Evolutionary conservation across 2,329 filamentous ascomycete genomes (phyloP).

Genomic region (Penicillium palitans): DNA sequence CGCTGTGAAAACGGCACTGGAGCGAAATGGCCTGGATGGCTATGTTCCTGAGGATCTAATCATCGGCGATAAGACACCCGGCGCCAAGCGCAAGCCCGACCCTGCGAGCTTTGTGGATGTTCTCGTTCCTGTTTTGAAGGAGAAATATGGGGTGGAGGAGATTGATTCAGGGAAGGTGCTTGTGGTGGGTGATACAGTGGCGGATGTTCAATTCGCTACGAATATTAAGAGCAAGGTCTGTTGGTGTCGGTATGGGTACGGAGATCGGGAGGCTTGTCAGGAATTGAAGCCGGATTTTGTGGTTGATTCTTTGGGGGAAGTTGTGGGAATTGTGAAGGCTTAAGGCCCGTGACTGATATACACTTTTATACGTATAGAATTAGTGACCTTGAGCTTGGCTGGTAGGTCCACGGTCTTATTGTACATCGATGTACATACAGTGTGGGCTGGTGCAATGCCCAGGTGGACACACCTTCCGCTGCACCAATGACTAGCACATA

Average conservation of each 20-base stretch:
- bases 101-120: conserved; percentile 18
- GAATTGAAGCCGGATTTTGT: conserved; percentile 11
- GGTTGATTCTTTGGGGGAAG: conserved; percentile 12
- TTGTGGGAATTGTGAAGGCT: conserved; percentile 7
- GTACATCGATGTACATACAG: neutral
- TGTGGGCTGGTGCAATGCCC: neutral
- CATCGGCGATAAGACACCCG: conserved; percentile 19
- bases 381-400: neutral
- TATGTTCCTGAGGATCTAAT: conserved; percentile 16
- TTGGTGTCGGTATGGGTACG: conserved; percentile 22
- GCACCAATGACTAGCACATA: neutral
- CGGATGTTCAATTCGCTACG: conserved; percentile 17
- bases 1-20: conserved; percentile 19
- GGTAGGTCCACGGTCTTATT: neutral
- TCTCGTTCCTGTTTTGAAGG: conserved; percentile 16
- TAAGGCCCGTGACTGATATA: neutral
- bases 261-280: conserved; percentile 10
- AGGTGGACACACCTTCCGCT: too few relatives aligned
- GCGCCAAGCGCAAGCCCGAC: conserved; percentile 19
- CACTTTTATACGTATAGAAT: neutral
- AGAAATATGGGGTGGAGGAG: conserved; percentile 3
- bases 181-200: conserved; percentile 20
- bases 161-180: conserved; percentile 4
- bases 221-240: conserved; percentile 17
- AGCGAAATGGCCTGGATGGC: conserved; percentile 8